Conservation (phyloP, 2,329 filamentous ascomycete species). For the Botrytis pseudocinerea region DNA sequence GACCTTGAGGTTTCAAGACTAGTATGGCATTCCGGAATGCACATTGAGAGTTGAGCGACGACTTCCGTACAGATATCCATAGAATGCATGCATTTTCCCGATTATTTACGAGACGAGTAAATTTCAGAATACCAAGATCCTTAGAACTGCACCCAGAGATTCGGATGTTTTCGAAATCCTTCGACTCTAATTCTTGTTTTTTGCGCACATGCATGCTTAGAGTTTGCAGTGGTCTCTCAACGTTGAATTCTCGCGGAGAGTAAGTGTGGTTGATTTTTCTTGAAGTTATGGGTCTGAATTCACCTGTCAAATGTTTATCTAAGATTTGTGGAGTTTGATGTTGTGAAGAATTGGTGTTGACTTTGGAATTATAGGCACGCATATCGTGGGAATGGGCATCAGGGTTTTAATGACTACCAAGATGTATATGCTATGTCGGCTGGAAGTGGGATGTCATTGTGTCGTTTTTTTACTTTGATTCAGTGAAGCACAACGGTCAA, state of each 20-base stretch:
- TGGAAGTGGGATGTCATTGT: too few species aligned
- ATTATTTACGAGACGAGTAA: neutral
- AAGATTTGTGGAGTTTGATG: accelerated
- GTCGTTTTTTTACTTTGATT: neutral
- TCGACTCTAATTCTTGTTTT: too few species aligned
- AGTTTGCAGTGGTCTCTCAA: neutral
- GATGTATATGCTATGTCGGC: neutral
- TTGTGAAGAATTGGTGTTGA: neutral
- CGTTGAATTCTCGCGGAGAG: accelerated
- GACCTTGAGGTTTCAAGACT: neutral
- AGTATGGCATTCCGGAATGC: neutral
- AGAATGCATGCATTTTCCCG: neutral
- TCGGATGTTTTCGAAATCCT: too few species aligned
- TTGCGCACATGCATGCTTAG: neutral
- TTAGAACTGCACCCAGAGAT: accelerated
- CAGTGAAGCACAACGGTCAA: accelerated
- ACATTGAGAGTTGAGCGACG: accelerated
- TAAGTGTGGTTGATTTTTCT: neutral
- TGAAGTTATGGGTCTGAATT: neutral
- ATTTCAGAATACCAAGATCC: neutral
- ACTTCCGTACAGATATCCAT: accelerated
- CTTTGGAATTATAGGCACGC: neutral
- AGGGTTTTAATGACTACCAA: neutral
- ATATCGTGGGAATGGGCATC: neutral
- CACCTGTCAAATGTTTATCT: neutral